A percentile compares a stretch with the other conserved stretches of the same genome.
Evolutionary conservation across 2,329 filamentous ascomycete species (phyloP).

Genomic region (Zelopaecilomyces penicillatus): DNA sequence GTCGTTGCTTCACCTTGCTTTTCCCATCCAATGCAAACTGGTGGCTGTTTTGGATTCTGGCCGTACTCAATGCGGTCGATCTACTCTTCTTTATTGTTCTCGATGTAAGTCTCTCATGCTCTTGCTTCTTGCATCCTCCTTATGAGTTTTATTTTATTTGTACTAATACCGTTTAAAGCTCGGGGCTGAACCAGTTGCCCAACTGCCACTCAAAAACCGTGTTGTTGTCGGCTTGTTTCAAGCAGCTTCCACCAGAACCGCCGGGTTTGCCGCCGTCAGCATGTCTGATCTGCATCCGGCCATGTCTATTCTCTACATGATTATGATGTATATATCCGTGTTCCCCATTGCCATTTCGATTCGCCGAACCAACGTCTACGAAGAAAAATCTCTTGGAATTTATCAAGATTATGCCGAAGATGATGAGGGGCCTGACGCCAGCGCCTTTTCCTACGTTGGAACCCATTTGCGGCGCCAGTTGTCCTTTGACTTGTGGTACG

Average conservation of each 20-base stretch:
- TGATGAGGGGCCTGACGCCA: slow-evolving; percentile 38
- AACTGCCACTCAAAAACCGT: slow-evolving; percentile 62
- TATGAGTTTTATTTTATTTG: slow-evolving; percentile 4
- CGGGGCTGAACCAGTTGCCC: slow-evolving; percentile 58
- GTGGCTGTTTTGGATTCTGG: slow-evolving; percentile 87
- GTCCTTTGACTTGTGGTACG: slow-evolving; percentile 96
- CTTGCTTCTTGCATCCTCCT: not conserved
- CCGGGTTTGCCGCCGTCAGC: slow-evolving; percentile 78
- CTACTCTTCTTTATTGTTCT: slow-evolving; percentile 86
- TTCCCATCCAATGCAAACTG: slow-evolving; percentile 88
- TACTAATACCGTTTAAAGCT: slow-evolving; percentile 41
- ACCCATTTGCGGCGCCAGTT: slow-evolving; percentile 87
- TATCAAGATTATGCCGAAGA: slow-evolving; percentile 46
- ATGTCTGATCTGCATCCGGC: slow-evolving; percentile 74
- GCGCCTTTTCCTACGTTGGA: slow-evolving; percentile 73
- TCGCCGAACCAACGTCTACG: slow-evolving; percentile 90
- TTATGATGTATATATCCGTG: slow-evolving; percentile 99
- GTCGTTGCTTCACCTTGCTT: slow-evolving; percentile 89
- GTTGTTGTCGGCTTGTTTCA: slow-evolving; percentile 86
- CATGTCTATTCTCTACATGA: slow-evolving; percentile 85
- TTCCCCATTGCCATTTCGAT: slow-evolving; percentile 95
- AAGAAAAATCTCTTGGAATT: slow-evolving; percentile 77
- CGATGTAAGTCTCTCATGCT: slow-evolving; percentile 53
- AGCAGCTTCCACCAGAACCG: slow-evolving; percentile 80
- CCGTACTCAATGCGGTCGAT: slow-evolving; percentile 76